Conservation (phyloP, 768 basidiomycete genomes). For the Tephrocybe sp. region DNA sequence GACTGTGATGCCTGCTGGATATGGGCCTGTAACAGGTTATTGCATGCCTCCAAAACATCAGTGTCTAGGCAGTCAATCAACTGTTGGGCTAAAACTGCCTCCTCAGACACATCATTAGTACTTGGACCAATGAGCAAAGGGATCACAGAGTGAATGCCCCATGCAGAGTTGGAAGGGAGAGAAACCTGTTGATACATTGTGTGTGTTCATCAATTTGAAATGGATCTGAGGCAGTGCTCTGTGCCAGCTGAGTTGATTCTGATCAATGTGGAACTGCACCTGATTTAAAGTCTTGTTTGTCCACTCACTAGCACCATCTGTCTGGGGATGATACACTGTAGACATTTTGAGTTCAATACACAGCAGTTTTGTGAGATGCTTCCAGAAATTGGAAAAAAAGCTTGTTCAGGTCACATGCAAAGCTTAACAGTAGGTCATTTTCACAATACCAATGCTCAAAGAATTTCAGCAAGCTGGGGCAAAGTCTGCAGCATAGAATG, state of each 20-base stretch:
- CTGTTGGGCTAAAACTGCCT: too few relatives aligned
- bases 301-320: too few relatives aligned
- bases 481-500: constrained; percentile 12
- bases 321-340: constrained; percentile 33
- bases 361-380: constrained; percentile 20
- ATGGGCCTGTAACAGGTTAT: too few relatives aligned
- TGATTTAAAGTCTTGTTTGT: constrained; percentile 35
- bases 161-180: too few relatives aligned
- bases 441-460: constrained; percentile 32
- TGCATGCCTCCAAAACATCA: too few relatives aligned
- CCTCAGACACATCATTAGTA: too few relatives aligned
- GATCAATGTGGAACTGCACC: constrained; percentile 28
- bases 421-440: constrained; percentile 27
- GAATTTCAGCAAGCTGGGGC: constrained; percentile 18
- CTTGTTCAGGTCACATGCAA: constrained; percentile 32
- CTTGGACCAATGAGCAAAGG: too few relatives aligned
- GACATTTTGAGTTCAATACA: constrained; percentile 33
- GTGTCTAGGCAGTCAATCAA: too few relatives aligned
- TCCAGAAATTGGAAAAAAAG: constrained; percentile 25
- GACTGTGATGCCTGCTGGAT: too few relatives aligned
- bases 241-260: too few relatives aligned
- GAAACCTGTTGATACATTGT: too few relatives aligned
- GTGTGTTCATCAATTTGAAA: constrained; percentile 37
- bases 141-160: too few relatives aligned
- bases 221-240: constrained; percentile 22